phyloP scores from a whole-genome alignment of 257 asterid species.

The Nicotiana tomentosiformis region DNA sequence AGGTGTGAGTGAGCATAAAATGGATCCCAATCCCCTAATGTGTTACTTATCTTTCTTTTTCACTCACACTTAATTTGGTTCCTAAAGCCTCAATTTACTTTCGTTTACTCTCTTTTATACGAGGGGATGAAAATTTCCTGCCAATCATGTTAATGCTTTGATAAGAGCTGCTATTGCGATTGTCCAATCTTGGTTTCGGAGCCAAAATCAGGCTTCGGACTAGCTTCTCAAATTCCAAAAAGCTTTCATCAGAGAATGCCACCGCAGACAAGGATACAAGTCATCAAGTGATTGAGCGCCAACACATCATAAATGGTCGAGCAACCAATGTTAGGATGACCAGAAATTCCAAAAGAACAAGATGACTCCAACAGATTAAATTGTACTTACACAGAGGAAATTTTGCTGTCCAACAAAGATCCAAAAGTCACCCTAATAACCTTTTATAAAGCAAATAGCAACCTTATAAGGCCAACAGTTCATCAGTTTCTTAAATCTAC shows the following conservation, averaged over 20 bases:
- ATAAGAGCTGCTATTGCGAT: background rate
- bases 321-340: background rate
- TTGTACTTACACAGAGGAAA: background rate
- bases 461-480: background rate
- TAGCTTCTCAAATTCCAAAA: background rate
- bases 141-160: background rate
- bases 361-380: background rate
- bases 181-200: background rate
- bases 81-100: background rate
- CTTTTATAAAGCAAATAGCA: background rate
- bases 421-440: background rate
- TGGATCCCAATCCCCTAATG: background rate
- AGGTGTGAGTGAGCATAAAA: background rate
- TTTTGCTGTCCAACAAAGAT: background rate
- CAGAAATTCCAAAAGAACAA: conserved; percentile 1
- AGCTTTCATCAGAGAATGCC: background rate
- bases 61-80: background rate
- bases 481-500: background rate
- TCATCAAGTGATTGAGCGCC: background rate
- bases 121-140: background rate
- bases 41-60: background rate
- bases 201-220: background rate
- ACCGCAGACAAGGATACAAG: background rate
- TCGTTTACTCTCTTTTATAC: background rate
- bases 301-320: background rate